These are phyloP conservation scores for Ceratopteris richardii DNA, from an alignment of 75 land plant species.

Conservation along the genomic window DNA sequence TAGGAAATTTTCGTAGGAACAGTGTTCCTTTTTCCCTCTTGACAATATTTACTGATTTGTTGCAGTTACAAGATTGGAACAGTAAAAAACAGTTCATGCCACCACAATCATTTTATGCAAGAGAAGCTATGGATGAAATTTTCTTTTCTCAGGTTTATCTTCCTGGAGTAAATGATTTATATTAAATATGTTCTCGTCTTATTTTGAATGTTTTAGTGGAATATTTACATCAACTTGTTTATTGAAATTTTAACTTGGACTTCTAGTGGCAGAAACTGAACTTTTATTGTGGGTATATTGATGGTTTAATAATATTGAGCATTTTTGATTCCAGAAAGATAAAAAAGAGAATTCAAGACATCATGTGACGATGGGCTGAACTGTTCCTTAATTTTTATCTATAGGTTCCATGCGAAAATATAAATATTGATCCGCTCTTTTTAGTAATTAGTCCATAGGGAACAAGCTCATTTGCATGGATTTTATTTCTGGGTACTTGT, in stretches of 20 bases:
- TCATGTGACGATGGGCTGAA: no score
- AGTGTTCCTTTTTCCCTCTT: not conserved
- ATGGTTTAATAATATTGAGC: no score
- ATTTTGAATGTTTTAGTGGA: not conserved
- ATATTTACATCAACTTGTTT: no score
- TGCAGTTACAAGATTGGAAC: constrained; percentile 92
- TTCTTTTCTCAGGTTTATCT: constrained; percentile 67
- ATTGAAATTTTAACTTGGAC: not conserved
- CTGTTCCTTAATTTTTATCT: no score
- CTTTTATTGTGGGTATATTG: no score
- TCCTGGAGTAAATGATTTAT: constrained; percentile 4
- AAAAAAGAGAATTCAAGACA: no score
- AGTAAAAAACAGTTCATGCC: constrained; percentile 68
- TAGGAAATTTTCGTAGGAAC: no score
- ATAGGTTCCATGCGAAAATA: no score
- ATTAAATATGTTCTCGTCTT: not conserved
- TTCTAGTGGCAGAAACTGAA: constrained; percentile 4
- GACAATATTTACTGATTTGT: not conserved
- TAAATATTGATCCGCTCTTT: no score
- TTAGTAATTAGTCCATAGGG: no score
- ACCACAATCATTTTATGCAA: constrained; percentile 71
- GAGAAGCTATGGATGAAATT: constrained; percentile 63
- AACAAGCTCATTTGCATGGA: no score
- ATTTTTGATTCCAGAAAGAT: not conserved
- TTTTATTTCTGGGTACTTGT: no score